Evolutionary conservation across 2,329 filamentous ascomycete genomes (phyloP).

Genomic region (Blastomyces parvus): DNA sequence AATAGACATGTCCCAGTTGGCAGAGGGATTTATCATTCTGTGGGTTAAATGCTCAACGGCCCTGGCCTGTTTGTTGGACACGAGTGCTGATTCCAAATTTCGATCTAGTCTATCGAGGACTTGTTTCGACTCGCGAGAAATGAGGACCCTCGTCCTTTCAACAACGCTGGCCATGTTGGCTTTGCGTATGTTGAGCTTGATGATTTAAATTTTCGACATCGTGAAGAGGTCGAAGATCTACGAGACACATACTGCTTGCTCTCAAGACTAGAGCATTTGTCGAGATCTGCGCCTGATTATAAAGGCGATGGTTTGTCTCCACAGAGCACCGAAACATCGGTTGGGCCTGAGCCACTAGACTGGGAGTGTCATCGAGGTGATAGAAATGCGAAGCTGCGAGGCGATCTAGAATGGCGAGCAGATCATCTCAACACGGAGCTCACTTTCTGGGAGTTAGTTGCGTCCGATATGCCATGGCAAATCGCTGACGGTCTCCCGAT

Average conservation of each 20-base stretch:
- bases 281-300: neutral
- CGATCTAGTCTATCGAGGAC: conserved; percentile 3
- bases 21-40: conserved; percentile 5
- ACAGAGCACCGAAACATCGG: neutral
- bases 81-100: neutral
- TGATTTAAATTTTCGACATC: conserved; percentile 5
- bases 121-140: neutral
- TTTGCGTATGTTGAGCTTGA: conserved; percentile 6
- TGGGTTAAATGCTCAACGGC: neutral
- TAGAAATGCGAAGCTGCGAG: conserved; percentile 1
- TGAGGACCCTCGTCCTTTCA: conserved; percentile 1
- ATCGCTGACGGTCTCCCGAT: conserved; percentile 5
- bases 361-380: conserved; percentile 5
- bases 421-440: conserved; percentile 6
- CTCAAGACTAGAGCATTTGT: conserved; percentile 4
- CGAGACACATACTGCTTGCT: conserved; percentile 7
- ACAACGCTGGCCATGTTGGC: conserved; percentile 3
- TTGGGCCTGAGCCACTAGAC: neutral
- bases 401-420: conserved; percentile 5
- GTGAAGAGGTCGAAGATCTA: conserved; percentile 4
- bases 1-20: conserved; percentile 8
- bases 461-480: conserved; percentile 5
- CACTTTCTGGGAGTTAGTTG: conserved; percentile 7
- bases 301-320: neutral
- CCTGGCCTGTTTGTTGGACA: neutral